Evolutionary conservation across 139 green algal genomes (phyloP), one percentile per base, ranked within the genome.

Genomic region (Chlorella sp.): DNA sequence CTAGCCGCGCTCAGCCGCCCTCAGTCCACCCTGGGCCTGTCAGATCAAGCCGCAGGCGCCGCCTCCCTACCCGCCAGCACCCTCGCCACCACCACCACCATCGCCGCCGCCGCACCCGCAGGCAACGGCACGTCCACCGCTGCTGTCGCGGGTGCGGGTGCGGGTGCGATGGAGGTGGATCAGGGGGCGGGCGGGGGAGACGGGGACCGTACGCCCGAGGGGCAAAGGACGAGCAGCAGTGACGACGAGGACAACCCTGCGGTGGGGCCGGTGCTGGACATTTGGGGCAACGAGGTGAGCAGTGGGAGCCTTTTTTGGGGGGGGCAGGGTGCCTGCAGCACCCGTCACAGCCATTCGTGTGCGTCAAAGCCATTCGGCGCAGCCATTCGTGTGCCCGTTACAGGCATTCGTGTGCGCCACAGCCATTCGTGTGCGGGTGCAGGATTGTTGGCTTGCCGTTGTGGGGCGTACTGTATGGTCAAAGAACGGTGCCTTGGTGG

Each of bases 251-350:
- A 32, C 32, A 30, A 34, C 23, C 31, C 5, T 4, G 32, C 31
- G 27, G 31, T 51, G 33, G 32, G 32, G 5, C 63, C 63, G 2
- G 63, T 69, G 4, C 63, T 69, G 31, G 63, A 69, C 63, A 69
- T 69, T 32, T 69, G 63, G 63, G 63, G 63, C 32, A 50, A 49
- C 14, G 63, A 69, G 63, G 63, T 69, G 55, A 27, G 55, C 20
- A 64, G 17, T 17, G 42, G 42, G 42, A n/a, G n/a, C n/a, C n/a
- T n/a, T n/a, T n/a, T n/a, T n/a, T n/a, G n/a, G n/a, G n/a, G n/a
- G n/a, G n/a, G n/a, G n/a, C n/a, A n/a, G n/a, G n/a, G n/a, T n/a
- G n/a, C n/a, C n/a, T n/a, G n/a, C n/a, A n/a, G n/a, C n/a, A n/a
- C n/a, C n/a, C n/a, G n/a, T n/a, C n/a, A n/a, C n/a, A n/a, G n/a